Base-by-base conservation (phyloP, 768 basidiomycete genomes). In the Suillus plorans region DNA sequence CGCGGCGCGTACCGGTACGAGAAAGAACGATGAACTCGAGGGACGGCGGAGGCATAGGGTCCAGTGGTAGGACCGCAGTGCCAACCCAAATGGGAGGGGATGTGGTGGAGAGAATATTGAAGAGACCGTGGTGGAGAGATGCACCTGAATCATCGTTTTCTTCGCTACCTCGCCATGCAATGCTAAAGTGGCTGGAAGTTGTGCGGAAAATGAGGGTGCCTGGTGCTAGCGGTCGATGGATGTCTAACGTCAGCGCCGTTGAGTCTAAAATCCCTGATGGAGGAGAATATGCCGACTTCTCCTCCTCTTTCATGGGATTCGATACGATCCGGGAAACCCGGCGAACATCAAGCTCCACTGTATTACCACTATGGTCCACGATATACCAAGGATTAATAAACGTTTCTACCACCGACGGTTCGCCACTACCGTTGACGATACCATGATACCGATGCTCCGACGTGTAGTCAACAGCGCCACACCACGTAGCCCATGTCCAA, bases 401-500 rank as follows among this genome's bases (percentile, higher is more conserved):
- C 2, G 72, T 74, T 53, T 70, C 72, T 1, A 42, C 60, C 18
- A 72, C 72, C 4, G n/a, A 41, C 1, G 36, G 56, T 41, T 64
- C 68, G 2, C 22, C 39, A 44, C 58, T 58, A 2, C 34, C 64
- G 42, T 8, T 57, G 34, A n/a, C 61, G 13, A 50, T 57, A 31
- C 31, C 53, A 2, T 34, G 1, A 55, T 55, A 55, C 53, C 31
- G 53, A 34, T n/a, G 53, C 53, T 34, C 53, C 2, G 53, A 12
- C 12, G 5, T 55, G 20, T 55, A 55, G 53, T 55, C 20, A 28
- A 67, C 55, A 6, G 67, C 67, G 14, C 72, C 72, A 37, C 62
- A 65, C 72, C 72, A 73, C 9, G 69, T 69, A 3, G 72, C 63
- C 72, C 72, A 73, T n/a, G 72, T 67, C 72, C 72, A 73, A 10